Evolutionary conservation across 257 asterid genomes (phyloP), one percentile per base, ranked within the genome.

Genomic region (Penstemon newberryi): DNA sequence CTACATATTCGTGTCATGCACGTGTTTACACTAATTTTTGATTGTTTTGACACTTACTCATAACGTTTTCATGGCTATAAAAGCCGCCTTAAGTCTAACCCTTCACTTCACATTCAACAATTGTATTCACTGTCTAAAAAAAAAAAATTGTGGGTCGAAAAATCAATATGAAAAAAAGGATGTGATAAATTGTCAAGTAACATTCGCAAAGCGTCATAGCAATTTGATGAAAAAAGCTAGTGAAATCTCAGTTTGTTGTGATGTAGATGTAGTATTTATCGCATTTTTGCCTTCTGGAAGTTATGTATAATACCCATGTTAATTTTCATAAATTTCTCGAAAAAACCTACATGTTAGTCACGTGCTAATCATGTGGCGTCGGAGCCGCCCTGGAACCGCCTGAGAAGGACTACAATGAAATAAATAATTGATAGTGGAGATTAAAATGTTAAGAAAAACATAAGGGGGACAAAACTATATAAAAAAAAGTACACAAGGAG

Each of bases 141-240:
- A 15, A 15, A 15, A 15, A 15, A 15, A 15, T 15, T 15, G 18
- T 0, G 92, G 89, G 18, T 38, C 71, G 85, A 38, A 89, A 82
- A 72, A 76, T 81, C 0, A 91, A 81, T 0, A 74, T 89, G 69
- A 86, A 86, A 43, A 89, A 83, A 57, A 84, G 4, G 77, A 86
- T 8, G 25, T 40, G 2, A 80, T 84, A 0, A 84, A 76, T 67
- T 75, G 85, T 65, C 94, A 89, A 80, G 89, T 89, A 8, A 89
- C 91, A 0, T 89, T 84, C 18, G 86, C 88, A 0, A 89, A 89
- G 45, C 75, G 91, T 0, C 85, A 91, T 0, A 80, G 79, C 46
- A 83, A 85, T 25, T 37, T 89, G 66, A 61, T 84, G 4, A 89
- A 81, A 70, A 89, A 78, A 56, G 88, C 89, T 0, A 44, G 67